phyloP scores from a whole-genome alignment of 2,329 filamentous ascomycete species.

The Scedosporium minutisporum region DNA sequence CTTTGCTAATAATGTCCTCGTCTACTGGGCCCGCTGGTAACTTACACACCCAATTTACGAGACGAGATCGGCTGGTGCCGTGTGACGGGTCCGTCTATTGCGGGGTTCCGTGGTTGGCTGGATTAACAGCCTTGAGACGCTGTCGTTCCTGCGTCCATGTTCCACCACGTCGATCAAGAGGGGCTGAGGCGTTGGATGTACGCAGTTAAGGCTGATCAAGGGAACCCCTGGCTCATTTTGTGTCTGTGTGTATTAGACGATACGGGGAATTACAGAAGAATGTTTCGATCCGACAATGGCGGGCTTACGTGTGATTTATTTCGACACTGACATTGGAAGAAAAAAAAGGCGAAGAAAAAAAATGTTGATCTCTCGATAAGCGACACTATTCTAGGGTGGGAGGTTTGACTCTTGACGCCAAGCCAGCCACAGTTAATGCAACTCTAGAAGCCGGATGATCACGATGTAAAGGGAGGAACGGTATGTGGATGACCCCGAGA shows the following conservation, averaged over 20 bases:
- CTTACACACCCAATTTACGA: background rate
- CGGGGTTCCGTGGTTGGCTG: background rate
- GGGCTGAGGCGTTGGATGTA: slow-evolving; percentile 6
- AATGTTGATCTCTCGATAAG: background rate
- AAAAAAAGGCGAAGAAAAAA: background rate
- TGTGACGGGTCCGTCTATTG: background rate
- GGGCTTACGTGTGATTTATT: background rate
- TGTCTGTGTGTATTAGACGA: background rate
- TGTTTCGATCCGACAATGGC: background rate
- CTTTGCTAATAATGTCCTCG: background rate
- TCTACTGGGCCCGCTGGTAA: background rate
- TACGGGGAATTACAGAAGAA: background rate
- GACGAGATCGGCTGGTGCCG: slow-evolving; percentile 4
- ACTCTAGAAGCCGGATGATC: background rate
- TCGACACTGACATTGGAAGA: background rate
- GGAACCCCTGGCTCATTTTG: background rate
- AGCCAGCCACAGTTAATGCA: background rate
- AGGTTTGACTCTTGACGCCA: background rate
- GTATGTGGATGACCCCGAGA: no score
- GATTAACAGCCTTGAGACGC: background rate
- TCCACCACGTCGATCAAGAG: slow-evolving; percentile 5
- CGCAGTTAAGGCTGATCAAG: background rate
- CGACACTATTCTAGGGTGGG: background rate
- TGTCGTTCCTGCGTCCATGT: background rate
- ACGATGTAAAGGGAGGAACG: no score